These are phyloP conservation scores for Dissoconium aciculare DNA, from an alignment of 2,329 filamentous ascomycete species.

Conservation along the genomic window DNA sequence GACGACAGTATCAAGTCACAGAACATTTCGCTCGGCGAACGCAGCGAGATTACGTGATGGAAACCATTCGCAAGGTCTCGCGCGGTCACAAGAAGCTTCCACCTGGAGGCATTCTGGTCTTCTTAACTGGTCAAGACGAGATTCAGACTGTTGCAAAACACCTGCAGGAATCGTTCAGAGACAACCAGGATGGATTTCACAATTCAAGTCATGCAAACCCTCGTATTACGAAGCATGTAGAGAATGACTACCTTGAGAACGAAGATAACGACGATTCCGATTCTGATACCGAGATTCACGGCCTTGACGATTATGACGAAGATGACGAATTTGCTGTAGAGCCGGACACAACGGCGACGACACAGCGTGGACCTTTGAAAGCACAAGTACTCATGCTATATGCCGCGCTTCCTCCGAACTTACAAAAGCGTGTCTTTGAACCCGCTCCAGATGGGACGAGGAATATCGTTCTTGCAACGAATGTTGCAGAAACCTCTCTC, in stretches of 20 bases:
- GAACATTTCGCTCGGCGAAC: conserved; percentile 77
- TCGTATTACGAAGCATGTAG: conserved; percentile 1
- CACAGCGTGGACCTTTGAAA: conserved; percentile 37
- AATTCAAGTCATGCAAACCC: conserved; percentile 4
- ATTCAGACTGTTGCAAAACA: conserved; percentile 71
- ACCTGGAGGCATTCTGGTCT: conserved; percentile 80
- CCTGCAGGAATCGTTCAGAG: conserved; percentile 52
- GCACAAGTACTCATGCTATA: conserved; percentile 90
- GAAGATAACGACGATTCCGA: conserved; percentile 37
- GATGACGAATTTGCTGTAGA: conserved; percentile 37
- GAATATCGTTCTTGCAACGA: conserved; percentile 81
- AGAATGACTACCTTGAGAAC: conserved; percentile 21
- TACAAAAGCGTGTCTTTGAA: conserved; percentile 85
- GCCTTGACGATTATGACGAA: conserved; percentile 39
- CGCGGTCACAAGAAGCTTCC: conserved; percentile 82
- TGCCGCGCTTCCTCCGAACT: conserved; percentile 75
- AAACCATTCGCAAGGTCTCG: conserved; percentile 74
- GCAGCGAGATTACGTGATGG: conserved; percentile 75
- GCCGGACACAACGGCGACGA: conserved; percentile 35
- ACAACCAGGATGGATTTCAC: conserved; percentile 27
- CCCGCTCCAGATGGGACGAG: conserved; percentile 63
- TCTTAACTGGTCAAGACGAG: conserved; percentile 85
- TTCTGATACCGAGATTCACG: conserved; percentile 46
- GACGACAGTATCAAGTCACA: conserved; percentile 79
- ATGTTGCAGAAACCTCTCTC: conserved; percentile 91